Percentiles rank a stretch among this genome's conserved stretches.
Evolutionary conservation across 371 early-diverging fungal species (phyloP).

Genomic region (Chytridiales sp.): DNA sequence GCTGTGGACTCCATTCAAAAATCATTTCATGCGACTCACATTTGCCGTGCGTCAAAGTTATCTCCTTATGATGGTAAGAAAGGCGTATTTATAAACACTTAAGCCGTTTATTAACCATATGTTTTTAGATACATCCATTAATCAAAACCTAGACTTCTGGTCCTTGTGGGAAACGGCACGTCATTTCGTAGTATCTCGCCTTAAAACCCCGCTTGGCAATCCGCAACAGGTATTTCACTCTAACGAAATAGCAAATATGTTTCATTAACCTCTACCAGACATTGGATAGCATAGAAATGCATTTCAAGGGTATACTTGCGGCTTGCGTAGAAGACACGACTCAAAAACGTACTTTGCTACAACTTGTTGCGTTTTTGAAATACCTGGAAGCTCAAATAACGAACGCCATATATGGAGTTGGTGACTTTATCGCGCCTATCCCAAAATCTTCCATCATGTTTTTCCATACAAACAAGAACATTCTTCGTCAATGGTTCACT

Average conservation of each 20-base stretch:
- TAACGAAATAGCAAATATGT: too few species aligned
- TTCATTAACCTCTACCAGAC: constrained; percentile 44
- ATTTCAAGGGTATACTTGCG: constrained; percentile 42
- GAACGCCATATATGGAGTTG: constrained; percentile 68
- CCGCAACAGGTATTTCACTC: constrained; percentile 60
- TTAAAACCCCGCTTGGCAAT: constrained; percentile 75
- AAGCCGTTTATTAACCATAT: too few species aligned
- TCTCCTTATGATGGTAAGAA: too few species aligned
- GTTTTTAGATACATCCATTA: too few species aligned
- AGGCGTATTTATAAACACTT: neutral
- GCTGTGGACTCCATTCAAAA: too few species aligned
- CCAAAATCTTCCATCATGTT: constrained; percentile 69
- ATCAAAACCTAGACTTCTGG: constrained; percentile 73
- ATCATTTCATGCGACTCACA: too few species aligned
- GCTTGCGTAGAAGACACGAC: neutral
- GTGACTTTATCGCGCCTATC: constrained; percentile 56
- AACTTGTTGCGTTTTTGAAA: constrained; percentile 7
- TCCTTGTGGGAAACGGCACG: constrained; percentile 75
- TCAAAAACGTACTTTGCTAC: neutral
- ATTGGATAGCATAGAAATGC: constrained; percentile 67
- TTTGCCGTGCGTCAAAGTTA: too few species aligned
- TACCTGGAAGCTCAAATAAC: constrained; percentile 68
- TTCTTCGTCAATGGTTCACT: constrained; percentile 75
- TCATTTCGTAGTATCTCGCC: constrained; percentile 67
- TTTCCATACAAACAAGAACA: constrained; percentile 68